Conservation (phyloP, 2,329 filamentous ascomycete species). For the Penicillium brasilianum region DNA sequence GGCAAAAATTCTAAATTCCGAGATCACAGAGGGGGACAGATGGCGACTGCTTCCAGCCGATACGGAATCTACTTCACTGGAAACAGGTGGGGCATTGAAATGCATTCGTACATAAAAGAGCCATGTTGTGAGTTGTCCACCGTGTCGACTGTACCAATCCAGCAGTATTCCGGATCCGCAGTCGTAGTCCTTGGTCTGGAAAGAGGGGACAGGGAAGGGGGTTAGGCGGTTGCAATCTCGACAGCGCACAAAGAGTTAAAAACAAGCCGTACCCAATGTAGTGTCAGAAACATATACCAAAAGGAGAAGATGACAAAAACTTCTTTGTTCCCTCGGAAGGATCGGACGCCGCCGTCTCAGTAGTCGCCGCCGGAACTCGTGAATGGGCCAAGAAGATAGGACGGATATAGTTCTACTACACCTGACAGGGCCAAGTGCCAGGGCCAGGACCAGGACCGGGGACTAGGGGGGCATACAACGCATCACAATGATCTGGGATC, state of each 20-base stretch:
- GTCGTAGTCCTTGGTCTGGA: neutral
- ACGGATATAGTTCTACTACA: neutral
- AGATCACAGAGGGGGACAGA: conserved; percentile 10
- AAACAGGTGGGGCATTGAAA: conserved; percentile 40
- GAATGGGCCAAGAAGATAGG: conserved; percentile 15
- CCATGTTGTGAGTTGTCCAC: conserved; percentile 24
- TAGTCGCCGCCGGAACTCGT: conserved; percentile 23
- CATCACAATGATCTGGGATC: neutral
- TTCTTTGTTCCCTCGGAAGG: conserved; percentile 15
- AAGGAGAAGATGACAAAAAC: neutral
- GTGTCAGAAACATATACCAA: neutral
- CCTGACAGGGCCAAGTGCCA: neutral
- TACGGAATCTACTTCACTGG: conserved; percentile 27
- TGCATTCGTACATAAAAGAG: conserved; percentile 22
- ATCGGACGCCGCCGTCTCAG: conserved; percentile 18
- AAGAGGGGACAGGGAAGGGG: conserved; percentile 7
- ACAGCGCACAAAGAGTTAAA: conserved; percentile 23
- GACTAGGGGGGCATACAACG: neutral
- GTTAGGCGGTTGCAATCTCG: conserved; percentile 21
- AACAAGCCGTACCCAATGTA: neutral
- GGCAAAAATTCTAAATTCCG: neutral
- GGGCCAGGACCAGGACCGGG: neutral
- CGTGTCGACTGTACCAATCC: conserved; percentile 4
- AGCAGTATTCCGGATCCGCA: neutral
- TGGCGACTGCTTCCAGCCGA: conserved; percentile 18